Conservation (phyloP, 106 monocot species). For the Apostasia shenzhenica region DNA sequence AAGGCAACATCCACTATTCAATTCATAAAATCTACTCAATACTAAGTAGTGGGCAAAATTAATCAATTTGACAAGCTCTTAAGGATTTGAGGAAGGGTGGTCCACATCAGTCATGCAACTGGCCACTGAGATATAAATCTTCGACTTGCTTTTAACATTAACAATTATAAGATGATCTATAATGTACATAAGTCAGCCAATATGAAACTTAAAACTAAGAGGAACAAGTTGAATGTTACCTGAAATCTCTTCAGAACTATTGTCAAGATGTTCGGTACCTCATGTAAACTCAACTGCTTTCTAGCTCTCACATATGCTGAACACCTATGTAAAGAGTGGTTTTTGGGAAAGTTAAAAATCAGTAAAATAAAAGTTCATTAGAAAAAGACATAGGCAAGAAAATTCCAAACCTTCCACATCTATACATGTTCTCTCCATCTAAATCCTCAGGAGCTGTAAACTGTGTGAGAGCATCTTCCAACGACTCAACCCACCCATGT, state of each 20-base stretch:
- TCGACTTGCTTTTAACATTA: no score
- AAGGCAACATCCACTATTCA: no score
- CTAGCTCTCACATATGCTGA: conserved; percentile 83
- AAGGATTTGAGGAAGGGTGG: no score
- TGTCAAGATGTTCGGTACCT: conserved; percentile 95
- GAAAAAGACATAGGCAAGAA: not conserved
- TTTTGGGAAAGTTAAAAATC: not conserved
- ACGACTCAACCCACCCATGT: conserved; percentile 92
- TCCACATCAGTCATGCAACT: no score
- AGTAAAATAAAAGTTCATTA: not conserved
- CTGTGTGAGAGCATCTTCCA: conserved; percentile 92
- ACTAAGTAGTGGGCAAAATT: no score
- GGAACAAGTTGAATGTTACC: conserved; percentile 33
- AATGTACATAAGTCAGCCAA: no score
- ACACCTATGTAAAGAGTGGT: conserved; percentile 41
- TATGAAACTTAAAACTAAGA: not conserved
- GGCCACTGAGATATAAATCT: no score
- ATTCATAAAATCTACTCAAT: no score
- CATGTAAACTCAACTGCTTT: conserved; percentile 84
- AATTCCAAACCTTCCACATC: conserved; percentile 78
- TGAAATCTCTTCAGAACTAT: conserved; percentile 97
- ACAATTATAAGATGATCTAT: no score
- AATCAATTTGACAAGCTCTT: no score
- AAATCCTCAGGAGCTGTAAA: conserved; percentile 96
- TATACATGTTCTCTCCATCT: conserved; percentile 98